Evolutionary conservation across 805 yeast genomes (phyloP), one percentile per base, ranked within the genome.

Genomic region (Maudiozyma saulgeensis): DNA sequence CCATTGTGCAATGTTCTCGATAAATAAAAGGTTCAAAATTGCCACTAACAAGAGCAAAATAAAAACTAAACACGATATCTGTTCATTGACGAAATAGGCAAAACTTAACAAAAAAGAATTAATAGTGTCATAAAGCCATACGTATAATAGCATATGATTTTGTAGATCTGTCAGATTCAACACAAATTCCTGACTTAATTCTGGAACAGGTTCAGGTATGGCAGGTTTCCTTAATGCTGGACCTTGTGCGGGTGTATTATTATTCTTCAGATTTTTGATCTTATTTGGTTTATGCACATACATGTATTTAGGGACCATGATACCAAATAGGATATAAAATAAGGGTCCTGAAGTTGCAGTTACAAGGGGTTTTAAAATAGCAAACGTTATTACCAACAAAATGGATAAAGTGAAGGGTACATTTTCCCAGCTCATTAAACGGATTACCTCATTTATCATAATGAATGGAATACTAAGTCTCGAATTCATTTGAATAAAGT

Each of bases 81-180:
- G 68, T 57, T 82, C 87, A 61, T 84, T 80, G 49, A 74, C 72
- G 63, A 82, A 87, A 59, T 75, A 82, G 1, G 84, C 78, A 62
- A 81, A 80, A 49, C 77, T 79, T 19, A 70, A 67, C 32, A 84
- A 69, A 41, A 77, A 49, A 56, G 71, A 66, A 19, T 73, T 69
- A 4, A 79, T 46, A 21, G 73, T 72, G 65, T 88, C 91, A 74
- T 81, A 87, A 0, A 72, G 66, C 12, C 69, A 63, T 9, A 84
- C 81, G 62, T 82, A 87, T 13, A 81, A 59, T 31, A 81, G 60
- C 87, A 85, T 82, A 59, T 81, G 83, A 61, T 88, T 88, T 60
- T 88, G 96, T 51, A 87, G 70, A 68, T 88, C 96, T 1, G 95
- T 86, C 57, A 86, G 70, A 61, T 88, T 88, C 49, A 87, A 61